phyloP scores from a whole-genome alignment of 805 yeast genomes.

The Candida oleophila region DNA sequence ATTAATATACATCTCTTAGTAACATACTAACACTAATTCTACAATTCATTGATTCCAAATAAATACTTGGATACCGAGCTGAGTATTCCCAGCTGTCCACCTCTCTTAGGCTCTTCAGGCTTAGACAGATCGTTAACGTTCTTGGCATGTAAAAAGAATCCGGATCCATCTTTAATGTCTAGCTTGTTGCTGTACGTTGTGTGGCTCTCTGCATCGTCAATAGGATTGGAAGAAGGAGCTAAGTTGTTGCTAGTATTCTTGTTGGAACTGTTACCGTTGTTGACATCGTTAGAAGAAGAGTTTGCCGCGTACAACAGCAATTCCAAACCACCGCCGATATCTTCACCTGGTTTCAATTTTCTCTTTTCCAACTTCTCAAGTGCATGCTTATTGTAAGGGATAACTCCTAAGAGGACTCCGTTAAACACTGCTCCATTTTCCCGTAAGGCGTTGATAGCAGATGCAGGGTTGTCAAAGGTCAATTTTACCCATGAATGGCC shows the following conservation, averaged over 20 bases:
- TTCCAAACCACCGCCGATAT: conserved; percentile 41
- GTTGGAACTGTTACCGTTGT: not conserved
- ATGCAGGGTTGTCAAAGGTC: conserved; percentile 71
- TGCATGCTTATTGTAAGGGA: conserved; percentile 62
- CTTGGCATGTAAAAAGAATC: conserved; percentile 31
- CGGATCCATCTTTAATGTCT: conserved; percentile 41
- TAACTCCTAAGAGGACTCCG: conserved; percentile 64
- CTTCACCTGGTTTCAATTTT: conserved; percentile 43
- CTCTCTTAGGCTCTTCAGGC: conserved; percentile 17
- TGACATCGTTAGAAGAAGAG: not conserved
- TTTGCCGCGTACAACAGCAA: conserved; percentile 1
- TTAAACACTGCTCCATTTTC: conserved; percentile 77
- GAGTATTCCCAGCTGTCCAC: conserved; percentile 31
- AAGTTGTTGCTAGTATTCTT: not conserved
- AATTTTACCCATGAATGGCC: conserved; percentile 92
- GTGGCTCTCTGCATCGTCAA: conserved; percentile 7
- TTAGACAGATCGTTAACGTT: conserved; percentile 19
- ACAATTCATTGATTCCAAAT: conserved; percentile 46
- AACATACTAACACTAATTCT: conserved; percentile 5
- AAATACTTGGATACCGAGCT: conserved; percentile 34
- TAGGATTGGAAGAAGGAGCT: not conserved
- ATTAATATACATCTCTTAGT: too few species aligned
- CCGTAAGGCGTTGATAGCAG: conserved; percentile 80
- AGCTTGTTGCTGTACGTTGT: conserved; percentile 25
- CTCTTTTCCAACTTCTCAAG: conserved; percentile 57